These are phyloP conservation scores for Paraphaeosphaeria sporulosa DNA, from an alignment of 2,329 filamentous ascomycete genomes.

Conservation along the genomic window DNA sequence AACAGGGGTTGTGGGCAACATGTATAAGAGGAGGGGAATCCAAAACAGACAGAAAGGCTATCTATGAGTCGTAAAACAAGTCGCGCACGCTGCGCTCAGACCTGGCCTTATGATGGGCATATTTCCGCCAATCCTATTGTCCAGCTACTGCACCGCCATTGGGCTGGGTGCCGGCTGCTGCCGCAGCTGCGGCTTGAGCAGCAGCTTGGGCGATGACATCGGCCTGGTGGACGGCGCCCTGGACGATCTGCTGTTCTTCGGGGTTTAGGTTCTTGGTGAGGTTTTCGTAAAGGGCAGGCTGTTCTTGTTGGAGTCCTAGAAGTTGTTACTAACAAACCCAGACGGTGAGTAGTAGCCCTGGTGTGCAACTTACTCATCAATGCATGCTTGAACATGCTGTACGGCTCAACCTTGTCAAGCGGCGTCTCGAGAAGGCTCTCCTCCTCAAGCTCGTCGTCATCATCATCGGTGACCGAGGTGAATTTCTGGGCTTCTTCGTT, in stretches of 20 bases:
- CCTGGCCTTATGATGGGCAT: neutral
- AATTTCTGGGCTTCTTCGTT: slow-evolving; percentile 94
- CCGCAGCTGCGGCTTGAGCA: slow-evolving; percentile 27
- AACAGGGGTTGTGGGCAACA: slow-evolving; percentile 23
- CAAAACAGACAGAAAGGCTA: slow-evolving; percentile 29
- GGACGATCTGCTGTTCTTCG: slow-evolving; percentile 83
- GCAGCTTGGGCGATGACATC: slow-evolving; percentile 60
- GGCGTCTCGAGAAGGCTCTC: slow-evolving; percentile 92
- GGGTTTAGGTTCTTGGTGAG: slow-evolving; percentile 79
- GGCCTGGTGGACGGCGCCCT: slow-evolving; percentile 78
- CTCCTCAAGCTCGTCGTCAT: slow-evolving; percentile 91
- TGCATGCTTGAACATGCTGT: slow-evolving; percentile 83
- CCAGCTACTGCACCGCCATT: slow-evolving; percentile 24
- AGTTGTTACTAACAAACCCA: slow-evolving; percentile 37
- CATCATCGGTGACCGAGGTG: slow-evolving; percentile 74
- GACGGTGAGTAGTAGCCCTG: neutral
- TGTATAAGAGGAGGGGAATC: slow-evolving; percentile 26
- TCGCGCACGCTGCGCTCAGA: neutral
- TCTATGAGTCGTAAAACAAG: slow-evolving; percentile 22
- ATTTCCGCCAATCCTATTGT: slow-evolving; percentile 24
- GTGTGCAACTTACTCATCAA: slow-evolving; percentile 69
- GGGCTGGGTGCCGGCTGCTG: slow-evolving; percentile 34
- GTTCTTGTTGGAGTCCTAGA: slow-evolving; percentile 84
- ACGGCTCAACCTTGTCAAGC: slow-evolving; percentile 93
- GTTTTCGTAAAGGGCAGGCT: slow-evolving; percentile 85